Base-by-base conservation (phyloP, 2,329 filamentous ascomycete species). In the Phialocephala subalpina region DNA sequence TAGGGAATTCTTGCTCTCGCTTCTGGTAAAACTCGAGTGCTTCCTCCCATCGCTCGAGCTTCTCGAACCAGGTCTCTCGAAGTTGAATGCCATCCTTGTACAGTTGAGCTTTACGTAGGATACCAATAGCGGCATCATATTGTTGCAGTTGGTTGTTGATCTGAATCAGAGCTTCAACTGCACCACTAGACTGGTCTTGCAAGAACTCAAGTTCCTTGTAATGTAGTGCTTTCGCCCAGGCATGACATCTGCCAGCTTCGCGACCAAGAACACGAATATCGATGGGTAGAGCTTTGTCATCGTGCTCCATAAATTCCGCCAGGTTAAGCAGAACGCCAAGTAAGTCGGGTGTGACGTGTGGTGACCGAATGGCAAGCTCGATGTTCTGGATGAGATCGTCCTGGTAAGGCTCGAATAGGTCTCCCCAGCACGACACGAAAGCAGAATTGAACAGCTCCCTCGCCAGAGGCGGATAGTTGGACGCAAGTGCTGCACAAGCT, bases 81-180 rank as follows among this genome's bases (percentile, higher is more conserved):
- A 99, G 85, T 76, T 97, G 93, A 35, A 99, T 97, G 16, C 87
- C 88, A 75, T 99, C 96, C 72, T 93, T 92, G 78, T 98, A 99
- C 52, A 93, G 88, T 78, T 99, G 96, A 9, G 96, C 96, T 80
- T 97, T 97, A 59, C 96, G 90, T 64, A 99, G 84, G 67, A 99
- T 99, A 79, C 96, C 96, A 73, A 99, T 98, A 49, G 96, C 97
- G 36, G 96, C 97, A 80, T 99, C 96, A 8, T 96, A 97, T 78
- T 99, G 96, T 78, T 99, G 96, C 7, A 99, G 86, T 77, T 99
- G 95, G 77, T 99, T 99, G 81, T 99, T 99, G 82, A 99, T 99
- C 69, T 95, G 96, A 73, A 99, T 99, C 66, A 99, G 83, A 8
- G 97, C 97, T 79, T 99, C 96, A 0, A 99, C 96, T 2, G 95